Base-by-base conservation (phyloP, 495 filamentous ascomycete species). In the Hypoxylon trugodes region DNA sequence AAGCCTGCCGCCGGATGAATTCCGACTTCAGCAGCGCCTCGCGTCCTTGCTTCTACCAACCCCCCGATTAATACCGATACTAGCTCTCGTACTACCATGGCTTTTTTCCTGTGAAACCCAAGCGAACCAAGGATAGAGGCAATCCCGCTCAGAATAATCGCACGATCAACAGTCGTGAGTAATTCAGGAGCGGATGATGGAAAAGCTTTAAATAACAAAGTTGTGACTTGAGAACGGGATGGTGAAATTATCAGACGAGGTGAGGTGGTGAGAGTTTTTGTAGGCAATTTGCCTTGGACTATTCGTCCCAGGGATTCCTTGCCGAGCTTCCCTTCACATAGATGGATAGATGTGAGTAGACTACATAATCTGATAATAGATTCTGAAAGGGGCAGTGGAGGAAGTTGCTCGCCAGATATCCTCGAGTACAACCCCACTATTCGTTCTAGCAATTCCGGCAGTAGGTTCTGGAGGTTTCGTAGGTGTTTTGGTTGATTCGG, bases 1-100 rank as follows among this genome's bases (percentile, higher is more conserved):
- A 96, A 74, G 1, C 90, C 92, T 18, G 95, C 92, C 21, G 92
- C 93, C 40, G 96, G 96, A 74, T 98, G 95, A 38, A 98, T 89
- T 3, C 96, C 95, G 54, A 94, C 89, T 65, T 97, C 95, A 15
- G 96, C 95, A 49, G 95, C 96, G 26, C 93, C 92, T 51, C 92
- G 82, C 51, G 96, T 97, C 33, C 95, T 82, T 12, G 96, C 96
- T 73, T 96, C 90, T n/a, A 96, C 88, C 24, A 98, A 78, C 1
- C 88, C 91, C 52, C 89, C 89, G 49, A 95, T 89, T 54, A 97
- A 79, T 25, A 90, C 85, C n/a, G 85, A 84, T 6, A 98, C 79
- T 50, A 96, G 81, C 68, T 97, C 93, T 61, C 88, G 87, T 57
- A 96, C 78, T 2, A 97, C 84, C 65, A 97, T 84, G 2, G 89